A percentile compares a stretch with the other conserved stretches of the same genome.
phyloP scores from a whole-genome alignment of 1,139 yeast species.

The Taphrina confusa region DNA sequence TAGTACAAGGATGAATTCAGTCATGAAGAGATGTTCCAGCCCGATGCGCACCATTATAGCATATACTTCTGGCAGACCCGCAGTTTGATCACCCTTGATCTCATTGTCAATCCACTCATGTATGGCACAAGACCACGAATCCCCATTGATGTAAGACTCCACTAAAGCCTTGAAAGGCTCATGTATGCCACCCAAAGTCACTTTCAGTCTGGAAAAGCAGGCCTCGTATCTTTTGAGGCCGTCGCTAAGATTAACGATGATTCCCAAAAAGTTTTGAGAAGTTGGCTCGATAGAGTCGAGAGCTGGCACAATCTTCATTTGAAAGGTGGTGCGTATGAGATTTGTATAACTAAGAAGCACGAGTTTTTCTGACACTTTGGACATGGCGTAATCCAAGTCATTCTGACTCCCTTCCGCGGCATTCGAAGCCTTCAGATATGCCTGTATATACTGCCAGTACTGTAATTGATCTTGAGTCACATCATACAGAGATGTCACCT shows the following conservation, averaged over 20 bases:
- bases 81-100: background rate
- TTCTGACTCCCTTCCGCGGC: background rate
- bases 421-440: conserved; percentile 12
- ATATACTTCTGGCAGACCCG: background rate
- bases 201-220: conserved; percentile 10
- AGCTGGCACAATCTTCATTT: conserved; percentile 18
- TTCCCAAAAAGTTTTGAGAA: background rate
- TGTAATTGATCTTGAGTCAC: background rate
- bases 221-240: conserved; percentile 18
- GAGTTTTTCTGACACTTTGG: background rate
- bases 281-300: conserved; percentile 3
- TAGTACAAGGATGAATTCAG: background rate
- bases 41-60: background rate
- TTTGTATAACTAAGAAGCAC: conserved; percentile 8
- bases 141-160: background rate
- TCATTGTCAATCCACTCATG: background rate
- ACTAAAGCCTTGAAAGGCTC: conserved; percentile 23
- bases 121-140: background rate
- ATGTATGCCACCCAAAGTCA: background rate
- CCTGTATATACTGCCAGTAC: conserved; percentile 8
- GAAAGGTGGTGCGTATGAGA: conserved; percentile 25
- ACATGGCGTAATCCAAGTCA: conserved; percentile 13
- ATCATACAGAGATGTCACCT: background rate
- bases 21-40: background rate
- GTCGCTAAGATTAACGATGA: conserved; percentile 11